Percentiles rank a stretch among this genome's conserved stretches.
Evolutionary conservation across 345 rosid species (phyloP).

Genomic region (Salix koriyanagi): DNA sequence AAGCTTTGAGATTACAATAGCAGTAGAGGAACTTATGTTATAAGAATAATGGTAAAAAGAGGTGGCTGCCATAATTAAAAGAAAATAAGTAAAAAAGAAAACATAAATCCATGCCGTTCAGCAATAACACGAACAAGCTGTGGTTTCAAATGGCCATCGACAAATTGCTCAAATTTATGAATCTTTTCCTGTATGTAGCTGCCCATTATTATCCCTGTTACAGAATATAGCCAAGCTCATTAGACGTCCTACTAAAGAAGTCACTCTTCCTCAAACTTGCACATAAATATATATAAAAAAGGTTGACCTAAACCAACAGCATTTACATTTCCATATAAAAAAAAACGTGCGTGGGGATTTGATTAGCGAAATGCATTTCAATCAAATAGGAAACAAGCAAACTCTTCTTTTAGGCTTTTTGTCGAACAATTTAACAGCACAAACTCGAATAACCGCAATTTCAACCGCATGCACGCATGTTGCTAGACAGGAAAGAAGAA

Average conservation of each 20-base stretch:
- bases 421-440: not conserved
- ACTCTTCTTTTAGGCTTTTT: not conserved
- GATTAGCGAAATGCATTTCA: not conserved
- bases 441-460: not conserved
- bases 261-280: not conserved
- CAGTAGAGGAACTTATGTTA: not conserved
- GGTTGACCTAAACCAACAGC: not conserved
- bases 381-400: not conserved
- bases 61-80: not conserved
- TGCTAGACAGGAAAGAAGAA: not conserved
- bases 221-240: not conserved
- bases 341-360: not conserved
- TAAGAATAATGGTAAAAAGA: not conserved
- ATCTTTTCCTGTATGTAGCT: constrained; percentile 47
- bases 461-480: not conserved
- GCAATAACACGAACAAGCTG: constrained; percentile 64
- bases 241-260: not conserved
- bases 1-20: not conserved
- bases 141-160: constrained; percentile 75
- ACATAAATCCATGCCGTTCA: constrained; percentile 38
- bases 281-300: not conserved
- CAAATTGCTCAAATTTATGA: constrained; percentile 70
- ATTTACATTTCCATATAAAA: not conserved
- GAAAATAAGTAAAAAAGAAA: not conserved
- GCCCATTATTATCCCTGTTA: constrained; percentile 35